Evolutionary conservation across 495 filamentous ascomycete genomes (phyloP).

Genomic region (Choiromyces venosus): DNA sequence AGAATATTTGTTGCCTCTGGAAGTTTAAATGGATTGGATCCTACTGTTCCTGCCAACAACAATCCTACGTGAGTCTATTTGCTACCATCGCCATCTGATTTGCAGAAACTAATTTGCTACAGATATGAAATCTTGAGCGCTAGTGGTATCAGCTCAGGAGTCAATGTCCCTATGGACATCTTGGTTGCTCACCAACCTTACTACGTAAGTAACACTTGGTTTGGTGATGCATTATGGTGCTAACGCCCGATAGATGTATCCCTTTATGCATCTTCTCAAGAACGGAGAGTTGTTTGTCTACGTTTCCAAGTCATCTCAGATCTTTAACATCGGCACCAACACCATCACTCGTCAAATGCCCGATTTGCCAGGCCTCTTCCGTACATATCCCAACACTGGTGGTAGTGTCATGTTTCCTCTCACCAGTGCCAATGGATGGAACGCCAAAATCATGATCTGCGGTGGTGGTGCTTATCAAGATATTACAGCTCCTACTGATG

Average conservation of each 20-base stretch:
- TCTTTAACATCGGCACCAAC: conserved; percentile 50
- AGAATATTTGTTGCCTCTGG: conserved; percentile 59
- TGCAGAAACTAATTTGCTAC: neutral
- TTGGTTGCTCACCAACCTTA: conserved; percentile 57
- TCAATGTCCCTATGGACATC: conserved; percentile 50
- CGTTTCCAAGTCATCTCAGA: conserved; percentile 52
- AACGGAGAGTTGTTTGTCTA: conserved; percentile 57
- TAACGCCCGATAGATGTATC: conserved; percentile 45
- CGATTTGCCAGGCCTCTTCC: conserved; percentile 56
- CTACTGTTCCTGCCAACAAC: conserved; percentile 53
- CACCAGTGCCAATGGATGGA: conserved; percentile 50
- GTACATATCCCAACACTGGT: conserved; percentile 62
- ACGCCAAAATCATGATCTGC: conserved; percentile 55
- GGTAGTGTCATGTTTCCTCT: conserved; percentile 56
- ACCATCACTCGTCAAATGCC: conserved; percentile 47
- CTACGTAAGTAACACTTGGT: conserved; percentile 47
- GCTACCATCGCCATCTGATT: neutral
- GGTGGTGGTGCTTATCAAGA: conserved; percentile 62
- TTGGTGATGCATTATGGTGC: neutral
- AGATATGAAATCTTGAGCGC: conserved; percentile 52
- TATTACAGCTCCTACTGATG: conserved; percentile 55
- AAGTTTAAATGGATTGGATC: conserved; percentile 57
- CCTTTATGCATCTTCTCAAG: conserved; percentile 56
- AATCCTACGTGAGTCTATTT: conserved; percentile 51
- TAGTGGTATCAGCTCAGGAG: conserved; percentile 46